Base-by-base conservation (phyloP, 768 basidiomycete genomes). In the Phylloporus arenicola region DNA sequence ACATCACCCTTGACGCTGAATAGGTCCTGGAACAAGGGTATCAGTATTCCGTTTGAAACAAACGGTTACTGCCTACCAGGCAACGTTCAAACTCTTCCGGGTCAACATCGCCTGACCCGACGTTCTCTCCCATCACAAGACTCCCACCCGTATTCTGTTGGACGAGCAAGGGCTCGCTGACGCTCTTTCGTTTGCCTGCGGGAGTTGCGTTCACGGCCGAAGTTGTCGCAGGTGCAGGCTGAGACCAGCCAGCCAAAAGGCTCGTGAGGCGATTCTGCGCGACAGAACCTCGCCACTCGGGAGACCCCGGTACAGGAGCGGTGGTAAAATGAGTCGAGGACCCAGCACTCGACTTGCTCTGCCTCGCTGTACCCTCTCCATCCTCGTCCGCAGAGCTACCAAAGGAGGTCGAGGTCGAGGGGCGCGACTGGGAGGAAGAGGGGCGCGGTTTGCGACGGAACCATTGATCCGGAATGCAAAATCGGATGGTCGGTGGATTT, bases 381-480 rank as follows among this genome's bases (percentile, higher is more conserved):
- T 74, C 75, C 25, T 66, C 71, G 5, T 73, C 75, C 9, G 60
- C 63, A 16, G 72, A 59, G 33, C 37, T 25, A 7, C 49, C 43
- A 10, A 45, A 80, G 22, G 72, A 68, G 27, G 82, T 75, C 3
- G 81, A 82, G 3, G 82, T 74, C 3, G 80, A 82, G 4, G 80
- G 77, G 30, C 74, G 74, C 0, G 79, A 77, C 20, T 72, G 62
- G 13, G 69, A 67, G 2, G 81, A 79, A 2, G 74, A 59, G 34
- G 68, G 71, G 0, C 80, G 79, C 7, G 82, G 76, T 53, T 78
- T 85, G 17, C 86, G 78, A 50, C 82, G 80, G 65, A 81, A 91
- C 89, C 84, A 91, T 60, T 85, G 83, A 47, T 86, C 86, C 2
- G 86, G 86, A 8, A 92, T 80, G 53, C 83, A 86, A 48, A 90